Evolutionary conservation across 1,284 basidiomycete genomes (phyloP).

Genomic region (Trichosporon inkin): DNA sequence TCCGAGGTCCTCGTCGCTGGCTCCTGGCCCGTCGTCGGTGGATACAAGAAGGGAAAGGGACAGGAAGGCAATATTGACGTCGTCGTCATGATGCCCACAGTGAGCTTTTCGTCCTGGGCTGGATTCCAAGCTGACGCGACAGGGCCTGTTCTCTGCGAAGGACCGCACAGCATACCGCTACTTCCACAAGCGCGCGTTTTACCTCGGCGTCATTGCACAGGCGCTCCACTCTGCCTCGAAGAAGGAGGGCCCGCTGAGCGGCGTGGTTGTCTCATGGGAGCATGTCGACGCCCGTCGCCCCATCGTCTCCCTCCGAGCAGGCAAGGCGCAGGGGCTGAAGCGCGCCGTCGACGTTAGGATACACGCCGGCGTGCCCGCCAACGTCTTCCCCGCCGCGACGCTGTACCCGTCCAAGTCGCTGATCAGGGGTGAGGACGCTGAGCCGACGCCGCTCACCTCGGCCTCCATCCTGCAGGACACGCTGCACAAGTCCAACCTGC

Average conservation of each 20-base stretch:
- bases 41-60: constrained; percentile 49
- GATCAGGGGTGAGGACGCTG: constrained; percentile 50
- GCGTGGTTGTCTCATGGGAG: constrained; percentile 61
- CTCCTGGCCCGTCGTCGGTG: constrained; percentile 60
- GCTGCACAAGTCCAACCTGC: constrained; percentile 63
- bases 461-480: constrained; percentile 65
- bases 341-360: constrained; percentile 68
- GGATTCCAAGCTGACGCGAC: background rate
- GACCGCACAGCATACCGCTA: constrained; percentile 86
- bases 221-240: constrained; percentile 54
- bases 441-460: constrained; percentile 66
- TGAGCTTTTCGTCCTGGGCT: constrained; percentile 53
- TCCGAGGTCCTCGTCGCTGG: constrained; percentile 52
- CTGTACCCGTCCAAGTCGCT: constrained; percentile 74
- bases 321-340: constrained; percentile 58
- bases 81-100: constrained; percentile 79
- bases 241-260: constrained; percentile 62
- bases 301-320: constrained; percentile 24
- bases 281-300: constrained; percentile 55
- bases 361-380: constrained; percentile 62
- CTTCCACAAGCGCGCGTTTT: constrained; percentile 90
- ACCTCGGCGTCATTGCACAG: constrained; percentile 73
- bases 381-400: constrained; percentile 60
- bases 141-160: constrained; percentile 80
- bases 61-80: constrained; percentile 71